Evolutionary conservation across 2,329 filamentous ascomycete species (phyloP), one percentile per base, ranked within the genome.

Genomic region (Emericellopsis cladophorae): DNA sequence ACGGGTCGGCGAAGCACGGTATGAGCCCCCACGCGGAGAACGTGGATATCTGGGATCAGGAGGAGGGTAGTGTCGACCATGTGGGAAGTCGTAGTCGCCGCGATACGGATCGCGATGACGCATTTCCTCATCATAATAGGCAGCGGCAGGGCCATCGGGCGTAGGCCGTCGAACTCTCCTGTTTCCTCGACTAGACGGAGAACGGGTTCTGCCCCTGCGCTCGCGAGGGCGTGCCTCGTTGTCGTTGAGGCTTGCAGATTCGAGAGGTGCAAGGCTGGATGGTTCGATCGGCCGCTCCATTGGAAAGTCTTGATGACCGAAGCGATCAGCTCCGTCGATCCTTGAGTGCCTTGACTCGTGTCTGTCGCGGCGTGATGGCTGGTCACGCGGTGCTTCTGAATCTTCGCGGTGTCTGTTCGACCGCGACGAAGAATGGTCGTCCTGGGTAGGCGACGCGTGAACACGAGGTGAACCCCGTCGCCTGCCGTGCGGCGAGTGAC

Each of bases 401-500:
- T 58, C 26, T 29, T 29, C 51, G 44, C 6, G 45, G 44, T 4
- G 49, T 39, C 39, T 47, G 35, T 44, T 48, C 11, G 45, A 45
- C 34, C 49, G 48, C 26, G 45, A 43, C 26, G 43, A 45, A n/a
- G 41, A 39, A 21, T 54, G 46, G 41, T 49, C 46, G 14, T 42
- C 36, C 10, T 47, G 46, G 7, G 47, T 41, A 29, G 58, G 52
- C 3, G 58, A 60, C 40, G 46, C 50, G 26, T 51, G 46, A 14
- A 57, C 53, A 24, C 50, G 58, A 40, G 58, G 53, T 7, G 59
- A 56, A 33, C 50, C 41, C 40, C 51, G 52, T 23, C 52, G 53
- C 40, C 52, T 54, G 35, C 59, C 53, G 44, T 55, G 54, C 18
- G 60, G 52, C 15, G 58, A 57, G 33, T 50, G 54, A 9, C 53